Conservation (phyloP, 208 protist genomes). For the Willaertia magna region DNA sequence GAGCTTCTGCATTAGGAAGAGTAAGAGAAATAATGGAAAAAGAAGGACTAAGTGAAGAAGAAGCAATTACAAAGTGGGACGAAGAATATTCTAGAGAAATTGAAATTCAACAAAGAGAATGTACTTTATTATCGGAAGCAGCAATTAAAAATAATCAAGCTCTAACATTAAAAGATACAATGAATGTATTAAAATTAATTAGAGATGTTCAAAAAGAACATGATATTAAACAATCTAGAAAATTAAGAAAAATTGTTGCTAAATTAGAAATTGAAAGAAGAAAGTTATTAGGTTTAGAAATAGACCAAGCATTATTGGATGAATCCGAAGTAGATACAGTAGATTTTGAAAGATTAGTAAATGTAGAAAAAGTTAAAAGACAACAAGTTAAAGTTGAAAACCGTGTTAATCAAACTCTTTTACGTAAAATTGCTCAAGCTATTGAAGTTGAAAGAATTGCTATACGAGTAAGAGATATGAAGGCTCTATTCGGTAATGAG, state of each 20-base stretch:
- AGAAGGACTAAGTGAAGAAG: not conserved
- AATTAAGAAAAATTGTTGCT: not conserved
- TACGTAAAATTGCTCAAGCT: not conserved
- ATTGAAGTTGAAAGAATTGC: not conserved
- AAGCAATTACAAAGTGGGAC: not conserved
- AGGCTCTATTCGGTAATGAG: not conserved
- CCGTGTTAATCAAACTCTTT: not conserved
- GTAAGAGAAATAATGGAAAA: not conserved
- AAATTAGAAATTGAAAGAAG: not conserved
- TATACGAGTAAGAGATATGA: not conserved
- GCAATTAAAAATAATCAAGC: not conserved
- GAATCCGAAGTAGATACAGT: not conserved
- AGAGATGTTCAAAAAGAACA: not conserved
- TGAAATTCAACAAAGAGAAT: not conserved
- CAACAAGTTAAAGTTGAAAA: not conserved
- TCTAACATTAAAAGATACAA: not conserved
- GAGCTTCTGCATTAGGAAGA: not conserved
- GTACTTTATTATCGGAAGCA: not conserved
- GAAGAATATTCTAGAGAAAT: not conserved
- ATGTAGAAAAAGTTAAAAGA: not conserved
- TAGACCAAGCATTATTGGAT: not conserved
- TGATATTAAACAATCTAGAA: not conserved
- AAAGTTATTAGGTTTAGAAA: not conserved
- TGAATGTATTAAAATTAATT: not conserved
- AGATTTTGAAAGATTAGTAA: not conserved